Percentiles rank a stretch among this genome's conserved stretches.
These are phyloP conservation scores for Aplosporella prunicola DNA, from an alignment of 2,329 filamentous ascomycete genomes.

Conservation along the genomic window DNA sequence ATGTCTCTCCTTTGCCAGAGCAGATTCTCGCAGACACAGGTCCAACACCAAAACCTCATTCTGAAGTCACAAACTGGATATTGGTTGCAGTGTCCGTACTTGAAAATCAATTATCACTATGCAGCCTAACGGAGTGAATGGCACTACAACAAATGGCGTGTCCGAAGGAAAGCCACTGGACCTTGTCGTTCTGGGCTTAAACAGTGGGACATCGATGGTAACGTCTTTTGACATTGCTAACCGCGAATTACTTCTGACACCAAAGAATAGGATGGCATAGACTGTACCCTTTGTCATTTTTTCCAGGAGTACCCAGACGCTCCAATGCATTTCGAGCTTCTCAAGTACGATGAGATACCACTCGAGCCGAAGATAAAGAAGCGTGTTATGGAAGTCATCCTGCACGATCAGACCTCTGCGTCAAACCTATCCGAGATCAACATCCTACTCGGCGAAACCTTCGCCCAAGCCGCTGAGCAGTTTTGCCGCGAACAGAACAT, in stretches of 20 bases:
- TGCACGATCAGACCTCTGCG: constrained; percentile 44
- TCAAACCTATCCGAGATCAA: constrained; percentile 49
- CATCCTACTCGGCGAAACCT: constrained; percentile 47
- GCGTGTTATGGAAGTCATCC: constrained; percentile 48
- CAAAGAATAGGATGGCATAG: constrained; percentile 40
- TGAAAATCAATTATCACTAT: too few relatives aligned
- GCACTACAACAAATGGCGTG: constrained; percentile 3
- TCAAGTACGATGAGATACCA: constrained; percentile 50
- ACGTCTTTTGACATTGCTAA: neutral
- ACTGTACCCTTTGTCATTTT: constrained; percentile 50
- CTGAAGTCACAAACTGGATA: too few relatives aligned
- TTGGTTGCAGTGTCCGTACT: too few relatives aligned
- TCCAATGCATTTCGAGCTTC: constrained; percentile 47
- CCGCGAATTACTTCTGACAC: neutral
- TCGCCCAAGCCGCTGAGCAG: constrained; percentile 42
- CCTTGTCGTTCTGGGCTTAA: constrained; percentile 46
- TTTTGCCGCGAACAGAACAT: constrained; percentile 40
- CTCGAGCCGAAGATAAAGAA: constrained; percentile 46
- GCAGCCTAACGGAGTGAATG: constrained; percentile 12
- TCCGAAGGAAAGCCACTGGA: constrained; percentile 30
- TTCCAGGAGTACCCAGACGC: constrained; percentile 42
- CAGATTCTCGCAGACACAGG: too few relatives aligned
- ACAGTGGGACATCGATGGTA: constrained; percentile 42
- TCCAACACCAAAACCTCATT: too few relatives aligned
- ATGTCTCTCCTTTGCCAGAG: too few relatives aligned